Evolutionary conservation across 192 early-diverging fungal species (phyloP).

Genomic region (Podila horticola): DNA sequence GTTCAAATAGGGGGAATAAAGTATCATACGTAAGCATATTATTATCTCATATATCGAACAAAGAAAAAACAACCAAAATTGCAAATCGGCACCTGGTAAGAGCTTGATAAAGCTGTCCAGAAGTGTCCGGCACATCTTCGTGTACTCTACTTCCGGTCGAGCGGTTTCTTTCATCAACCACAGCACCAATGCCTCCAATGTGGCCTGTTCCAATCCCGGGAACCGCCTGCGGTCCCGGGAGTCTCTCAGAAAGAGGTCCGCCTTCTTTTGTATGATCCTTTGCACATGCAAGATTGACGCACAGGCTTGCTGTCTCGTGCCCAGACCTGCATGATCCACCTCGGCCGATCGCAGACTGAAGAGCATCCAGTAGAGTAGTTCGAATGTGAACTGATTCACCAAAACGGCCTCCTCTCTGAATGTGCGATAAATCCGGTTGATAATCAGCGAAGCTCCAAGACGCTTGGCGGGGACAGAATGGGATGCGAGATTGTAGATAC

Average conservation of each 20-base stretch:
- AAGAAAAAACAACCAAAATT: background rate
- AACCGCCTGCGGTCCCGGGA: conserved; percentile 56
- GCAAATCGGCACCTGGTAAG: conserved; percentile 52
- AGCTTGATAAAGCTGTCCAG: conserved; percentile 65
- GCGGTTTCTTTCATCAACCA: conserved; percentile 71
- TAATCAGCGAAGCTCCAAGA: conserved; percentile 71
- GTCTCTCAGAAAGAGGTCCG: conserved; percentile 58
- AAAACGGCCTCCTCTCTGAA: conserved; percentile 73
- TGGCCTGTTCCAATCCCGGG: conserved; percentile 51
- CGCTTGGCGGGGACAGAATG: conserved; percentile 72
- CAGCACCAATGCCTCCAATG: conserved; percentile 59
- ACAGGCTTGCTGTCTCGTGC: conserved; percentile 62
- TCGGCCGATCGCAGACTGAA: conserved; percentile 69
- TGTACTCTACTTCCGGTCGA: conserved; percentile 63
- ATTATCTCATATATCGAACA: background rate
- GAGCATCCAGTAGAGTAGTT: conserved; percentile 74
- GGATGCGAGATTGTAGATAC: conserved; percentile 69
- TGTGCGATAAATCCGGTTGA: conserved; percentile 76
- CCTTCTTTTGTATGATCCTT: conserved; percentile 68
- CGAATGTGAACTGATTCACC: conserved; percentile 74
- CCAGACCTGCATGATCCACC: conserved; percentile 66
- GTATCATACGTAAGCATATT: too few species aligned
- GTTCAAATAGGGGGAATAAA: background rate
- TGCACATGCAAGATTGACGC: conserved; percentile 66
- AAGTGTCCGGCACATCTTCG: conserved; percentile 69